Base-by-base conservation (phyloP, 2,329 filamentous ascomycete genomes). In the Fonsecaea pedrosoi region DNA sequence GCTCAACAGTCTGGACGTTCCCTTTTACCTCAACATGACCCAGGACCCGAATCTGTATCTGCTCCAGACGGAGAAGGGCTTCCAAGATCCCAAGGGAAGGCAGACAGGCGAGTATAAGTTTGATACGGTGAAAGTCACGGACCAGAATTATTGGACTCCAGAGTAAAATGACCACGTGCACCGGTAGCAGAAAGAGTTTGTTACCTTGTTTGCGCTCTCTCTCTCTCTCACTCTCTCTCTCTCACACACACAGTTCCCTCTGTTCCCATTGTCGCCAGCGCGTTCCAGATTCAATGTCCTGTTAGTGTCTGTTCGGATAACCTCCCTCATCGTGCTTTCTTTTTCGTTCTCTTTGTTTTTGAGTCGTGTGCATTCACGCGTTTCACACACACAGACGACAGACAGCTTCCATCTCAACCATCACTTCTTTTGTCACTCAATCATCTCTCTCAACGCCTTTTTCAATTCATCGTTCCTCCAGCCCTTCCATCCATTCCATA, bases 61-160 rank as follows among this genome's bases (percentile, higher is more conserved):
- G 32, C 56, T 63, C 34, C 65, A 68, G 50, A 68, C 66, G 5
- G 66, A 68, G 42, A 59, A 63, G 7, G 66, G 66, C 1, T 62
- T 68, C 34, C 62, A 68, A 50, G 66, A 68, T 13, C 54, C n/a
- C 18, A 40, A 56, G 15, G 66, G 62, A 15, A 38, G 66, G 13
- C 58, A 59, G 55, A 66, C 64, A 7, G 64, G 67, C 8, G 62
- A 66, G 55, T 66, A 60, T 38, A 53, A 48, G 18, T 69, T 64
- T 58, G 67, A 69, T 48, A 56, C 58, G 4, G 40, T 6, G 30
- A 64, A 55, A 37, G 67, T 69, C 8, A 66, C 63, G 15, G 67
- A 69, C 13, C 54, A 69, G 48, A 69, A 69, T 45, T 69, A 69
- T 30, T 69, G 67, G 67, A 69, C 67, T 4, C 53, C 66, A 13